These are phyloP conservation scores for Polygonum aviculare DNA, from an alignment of 148 eudicot genomes.

Conservation along the genomic window DNA sequence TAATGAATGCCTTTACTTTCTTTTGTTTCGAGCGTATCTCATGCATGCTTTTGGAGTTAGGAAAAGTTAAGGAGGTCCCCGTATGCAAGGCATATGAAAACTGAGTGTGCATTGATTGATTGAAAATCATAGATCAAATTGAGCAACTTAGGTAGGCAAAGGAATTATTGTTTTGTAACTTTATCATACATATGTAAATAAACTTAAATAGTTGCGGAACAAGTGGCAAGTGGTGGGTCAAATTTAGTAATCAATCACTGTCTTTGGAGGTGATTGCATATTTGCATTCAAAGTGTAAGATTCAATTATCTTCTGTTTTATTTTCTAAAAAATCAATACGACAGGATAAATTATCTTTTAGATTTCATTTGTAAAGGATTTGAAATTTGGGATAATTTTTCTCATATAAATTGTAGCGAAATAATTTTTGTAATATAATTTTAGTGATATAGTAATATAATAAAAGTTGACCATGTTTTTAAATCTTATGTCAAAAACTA, in stretches of 20 bases:
- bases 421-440: too few relatives aligned
- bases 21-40: neutral
- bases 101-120: neutral
- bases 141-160: neutral
- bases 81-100: neutral
- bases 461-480: too few relatives aligned
- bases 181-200: neutral
- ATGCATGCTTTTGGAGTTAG: neutral
- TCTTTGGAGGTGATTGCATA: neutral
- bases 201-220: neutral
- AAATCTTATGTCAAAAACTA: too few relatives aligned
- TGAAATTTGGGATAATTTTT: too few relatives aligned
- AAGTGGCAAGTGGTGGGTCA: neutral
- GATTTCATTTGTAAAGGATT: neutral
- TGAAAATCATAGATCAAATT: neutral
- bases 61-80: conserved; percentile 1
- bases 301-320: neutral
- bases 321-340: neutral
- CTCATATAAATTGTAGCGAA: too few relatives aligned
- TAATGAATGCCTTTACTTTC: neutral
- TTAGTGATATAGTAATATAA: too few relatives aligned
- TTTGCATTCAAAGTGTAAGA: neutral
- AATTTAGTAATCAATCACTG: neutral
- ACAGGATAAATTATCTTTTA: neutral
- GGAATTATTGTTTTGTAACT: neutral